These are phyloP conservation scores for Ceratobasidium sp. DNA, from an alignment of 1,284 basidiomycete species.

Conservation along the genomic window DNA sequence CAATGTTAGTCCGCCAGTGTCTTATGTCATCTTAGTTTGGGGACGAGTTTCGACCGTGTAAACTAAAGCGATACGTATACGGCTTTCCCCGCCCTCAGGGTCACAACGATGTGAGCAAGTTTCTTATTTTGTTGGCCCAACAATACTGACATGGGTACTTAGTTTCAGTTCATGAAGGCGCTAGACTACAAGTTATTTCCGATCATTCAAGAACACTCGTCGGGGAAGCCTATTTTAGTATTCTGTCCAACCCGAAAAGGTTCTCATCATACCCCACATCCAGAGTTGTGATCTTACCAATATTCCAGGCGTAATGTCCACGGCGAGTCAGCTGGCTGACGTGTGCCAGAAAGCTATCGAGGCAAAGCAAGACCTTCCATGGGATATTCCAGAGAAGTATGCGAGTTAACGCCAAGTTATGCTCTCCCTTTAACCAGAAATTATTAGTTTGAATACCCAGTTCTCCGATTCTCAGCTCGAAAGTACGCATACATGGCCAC, in stretches of 20 bases:
- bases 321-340: constrained; percentile 79
- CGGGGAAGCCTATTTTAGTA: constrained; percentile 81
- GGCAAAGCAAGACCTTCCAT: constrained; percentile 67
- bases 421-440: constrained; percentile 7
- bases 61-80: constrained; percentile 75
- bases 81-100: constrained; percentile 61
- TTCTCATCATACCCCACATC: constrained; percentile 49
- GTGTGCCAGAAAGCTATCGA: constrained; percentile 70
- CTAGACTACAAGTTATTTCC: constrained; percentile 82
- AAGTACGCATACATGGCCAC: constrained; percentile 56
- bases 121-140: no score
- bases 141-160: constrained; percentile 67
- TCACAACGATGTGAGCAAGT: constrained; percentile 46
- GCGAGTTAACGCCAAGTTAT: constrained; percentile 25
- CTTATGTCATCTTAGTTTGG: constrained; percentile 71
- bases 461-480: constrained; percentile 72
- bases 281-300: neutral
- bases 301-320: constrained; percentile 66
- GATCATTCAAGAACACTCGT: constrained; percentile 73
- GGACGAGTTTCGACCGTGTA: constrained; percentile 89
- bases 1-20: constrained; percentile 14
- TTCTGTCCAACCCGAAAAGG: constrained; percentile 90
- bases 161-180: constrained; percentile 67
- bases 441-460: constrained; percentile 59
- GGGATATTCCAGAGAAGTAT: constrained; percentile 67